Evolutionary conservation across 1,284 basidiomycete genomes (phyloP).

Genomic region (Moesziomyces parantarcticus): DNA sequence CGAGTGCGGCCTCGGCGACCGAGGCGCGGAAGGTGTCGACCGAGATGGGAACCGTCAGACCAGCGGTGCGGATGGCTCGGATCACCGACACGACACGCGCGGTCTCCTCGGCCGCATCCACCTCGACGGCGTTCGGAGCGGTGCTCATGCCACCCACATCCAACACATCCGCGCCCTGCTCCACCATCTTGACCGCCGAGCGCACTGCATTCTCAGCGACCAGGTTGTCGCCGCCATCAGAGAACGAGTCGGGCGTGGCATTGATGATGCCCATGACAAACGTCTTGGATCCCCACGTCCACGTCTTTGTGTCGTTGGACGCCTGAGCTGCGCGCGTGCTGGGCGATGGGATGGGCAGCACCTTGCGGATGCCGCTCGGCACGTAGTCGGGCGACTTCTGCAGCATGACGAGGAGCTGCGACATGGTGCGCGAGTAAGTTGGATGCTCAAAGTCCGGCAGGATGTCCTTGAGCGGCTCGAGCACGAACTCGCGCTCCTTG

Average conservation of each 20-base stretch:
- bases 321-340: constrained; percentile 8
- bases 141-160: constrained; percentile 92
- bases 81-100: constrained; percentile 75
- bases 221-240: constrained; percentile 79
- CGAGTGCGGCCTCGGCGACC: constrained; percentile 81
- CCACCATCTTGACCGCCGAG: constrained; percentile 47
- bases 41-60: constrained; percentile 75
- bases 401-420: constrained; percentile 58
- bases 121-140: constrained; percentile 57
- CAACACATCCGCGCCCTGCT: constrained; percentile 76
- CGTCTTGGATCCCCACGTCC: constrained; percentile 70
- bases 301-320: constrained; percentile 24
- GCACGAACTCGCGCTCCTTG: constrained; percentile 87
- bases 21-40: constrained; percentile 90
- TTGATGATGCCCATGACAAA: constrained; percentile 94
- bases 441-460: constrained; percentile 65
- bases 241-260: constrained; percentile 95
- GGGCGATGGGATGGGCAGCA: constrained; percentile 47
- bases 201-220: constrained; percentile 56
- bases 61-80: constrained; percentile 46
- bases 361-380: constrained; percentile 44
- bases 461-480: constrained; percentile 83
- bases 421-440: constrained; percentile 51
- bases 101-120: constrained; percentile 75
- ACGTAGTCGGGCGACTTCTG: constrained; percentile 51